Conservation (phyloP, 495 filamentous ascomycete genomes). For the Elaphomyces granulatus region DNA sequence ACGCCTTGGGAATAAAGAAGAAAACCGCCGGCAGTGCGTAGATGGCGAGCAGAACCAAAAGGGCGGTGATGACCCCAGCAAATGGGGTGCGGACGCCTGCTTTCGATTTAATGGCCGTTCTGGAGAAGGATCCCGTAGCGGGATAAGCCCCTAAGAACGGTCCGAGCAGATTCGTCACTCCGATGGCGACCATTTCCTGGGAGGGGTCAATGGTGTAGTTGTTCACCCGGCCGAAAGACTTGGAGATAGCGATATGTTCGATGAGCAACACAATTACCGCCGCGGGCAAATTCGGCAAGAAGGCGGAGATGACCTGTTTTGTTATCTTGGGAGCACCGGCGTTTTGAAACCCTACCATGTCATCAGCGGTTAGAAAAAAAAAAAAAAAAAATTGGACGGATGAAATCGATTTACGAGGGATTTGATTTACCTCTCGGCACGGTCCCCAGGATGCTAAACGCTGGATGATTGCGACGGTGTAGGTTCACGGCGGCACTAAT, state of each 20-base stretch:
- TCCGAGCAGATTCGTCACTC: conserved; percentile 78
- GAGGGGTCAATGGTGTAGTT: conserved; percentile 98
- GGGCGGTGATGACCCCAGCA: conserved; percentile 78
- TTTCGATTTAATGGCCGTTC: conserved; percentile 96
- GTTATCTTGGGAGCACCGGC: conserved; percentile 64
- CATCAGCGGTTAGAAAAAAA: no score
- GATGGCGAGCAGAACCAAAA: conserved; percentile 85
- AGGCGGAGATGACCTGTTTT: conserved; percentile 43
- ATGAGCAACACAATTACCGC: conserved; percentile 88
- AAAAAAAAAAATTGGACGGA: no score
- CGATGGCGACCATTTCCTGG: conserved; percentile 92
- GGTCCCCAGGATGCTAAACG: conserved; percentile 52
- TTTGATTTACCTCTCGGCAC: conserved; percentile 55
- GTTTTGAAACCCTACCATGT: conserved; percentile 67
- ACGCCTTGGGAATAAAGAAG: conserved; percentile 81
- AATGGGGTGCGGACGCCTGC: conserved; percentile 90
- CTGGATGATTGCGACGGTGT: conserved; percentile 31
- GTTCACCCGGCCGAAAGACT: conserved; percentile 92
- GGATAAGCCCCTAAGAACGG: conserved; percentile 93
- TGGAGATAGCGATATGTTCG: conserved; percentile 94
- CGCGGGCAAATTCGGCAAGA: conserved; percentile 52
- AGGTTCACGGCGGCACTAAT: conserved; percentile 76
- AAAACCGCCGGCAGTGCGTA: conserved; percentile 87
- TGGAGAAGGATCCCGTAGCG: conserved; percentile 91
- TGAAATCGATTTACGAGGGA: conserved; percentile 1